phyloP scores from a whole-genome alignment of 805 yeast species.

The Candida nitratophila region DNA sequence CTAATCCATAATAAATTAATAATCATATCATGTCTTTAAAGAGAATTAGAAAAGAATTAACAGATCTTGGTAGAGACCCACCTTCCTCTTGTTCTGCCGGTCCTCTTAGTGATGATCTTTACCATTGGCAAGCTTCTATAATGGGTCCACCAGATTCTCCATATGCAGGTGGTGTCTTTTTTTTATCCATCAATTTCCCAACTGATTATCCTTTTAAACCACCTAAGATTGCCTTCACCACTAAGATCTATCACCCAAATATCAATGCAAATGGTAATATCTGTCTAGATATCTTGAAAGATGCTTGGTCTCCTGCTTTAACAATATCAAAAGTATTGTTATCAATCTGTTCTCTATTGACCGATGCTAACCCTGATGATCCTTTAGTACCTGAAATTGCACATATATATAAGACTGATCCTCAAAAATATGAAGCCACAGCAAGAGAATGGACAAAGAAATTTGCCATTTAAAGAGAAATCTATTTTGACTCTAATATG shows the following conservation, averaged over 20 bases:
- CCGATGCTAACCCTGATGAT: conserved; percentile 98
- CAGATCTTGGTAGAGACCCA: conserved; percentile 96
- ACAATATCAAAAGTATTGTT: conserved; percentile 92
- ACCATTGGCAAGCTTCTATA: conserved; percentile 99
- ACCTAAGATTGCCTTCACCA: conserved; percentile 88
- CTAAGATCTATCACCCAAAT: conserved; percentile 96
- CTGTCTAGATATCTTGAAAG: conserved; percentile 93
- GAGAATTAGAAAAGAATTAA: conserved; percentile 93
- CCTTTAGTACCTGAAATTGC: conserved; percentile 99
- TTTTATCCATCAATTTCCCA: conserved; percentile 95
- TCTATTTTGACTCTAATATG: too few relatives aligned
- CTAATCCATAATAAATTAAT: not conserved
- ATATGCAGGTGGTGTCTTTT: conserved; percentile 80
- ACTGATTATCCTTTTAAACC: conserved; percentile 99
- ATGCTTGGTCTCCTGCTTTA: conserved; percentile 98
- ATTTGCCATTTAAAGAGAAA: conserved; percentile 89
- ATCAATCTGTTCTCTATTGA: conserved; percentile 89
- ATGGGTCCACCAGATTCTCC: conserved; percentile 98
- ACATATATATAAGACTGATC: conserved; percentile 89
- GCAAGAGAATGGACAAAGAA: conserved; percentile 99
- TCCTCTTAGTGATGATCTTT: conserved; percentile 95
- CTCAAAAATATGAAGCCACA: conserved; percentile 89
- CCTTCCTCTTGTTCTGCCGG: conserved; percentile 99
- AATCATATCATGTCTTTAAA: conserved; percentile 69
- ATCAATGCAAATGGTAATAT: conserved; percentile 94